These are phyloP conservation scores for Podaxis sp. DNA, from an alignment of 768 basidiomycete genomes.

Conservation along the genomic window DNA sequence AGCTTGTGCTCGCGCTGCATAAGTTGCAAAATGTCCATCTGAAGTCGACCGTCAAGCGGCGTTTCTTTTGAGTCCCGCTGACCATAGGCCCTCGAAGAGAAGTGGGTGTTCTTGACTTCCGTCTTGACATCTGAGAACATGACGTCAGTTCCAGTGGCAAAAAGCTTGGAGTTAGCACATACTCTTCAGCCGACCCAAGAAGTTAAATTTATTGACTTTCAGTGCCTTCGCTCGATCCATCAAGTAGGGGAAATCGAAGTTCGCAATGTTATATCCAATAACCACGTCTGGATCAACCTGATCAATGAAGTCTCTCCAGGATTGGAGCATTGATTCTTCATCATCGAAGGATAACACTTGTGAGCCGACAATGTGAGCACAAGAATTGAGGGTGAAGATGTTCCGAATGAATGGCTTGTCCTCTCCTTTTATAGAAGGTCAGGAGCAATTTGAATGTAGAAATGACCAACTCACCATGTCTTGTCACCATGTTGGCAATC, in stretches of 20 bases:
- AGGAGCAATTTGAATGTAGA: background rate
- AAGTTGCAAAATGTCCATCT: constrained; percentile 93
- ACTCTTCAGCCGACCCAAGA: constrained; percentile 78
- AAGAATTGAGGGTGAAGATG: constrained; percentile 92
- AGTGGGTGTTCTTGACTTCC: constrained; percentile 90
- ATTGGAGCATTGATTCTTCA: constrained; percentile 70
- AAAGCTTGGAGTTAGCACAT: constrained; percentile 14
- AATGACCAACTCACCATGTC: constrained; percentile 68
- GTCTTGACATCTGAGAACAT: constrained; percentile 61
- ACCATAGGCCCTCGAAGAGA: constrained; percentile 97
- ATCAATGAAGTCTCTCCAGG: constrained; percentile 90
- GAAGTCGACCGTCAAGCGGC: constrained; percentile 84
- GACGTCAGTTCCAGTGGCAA: constrained; percentile 1
- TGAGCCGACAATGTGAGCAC: constrained; percentile 95
- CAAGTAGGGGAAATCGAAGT: constrained; percentile 96
- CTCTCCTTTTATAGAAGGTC: constrained; percentile 58
- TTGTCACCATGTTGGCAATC: constrained; percentile 98
- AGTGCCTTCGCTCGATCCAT: constrained; percentile 88
- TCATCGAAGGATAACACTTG: constrained; percentile 85
- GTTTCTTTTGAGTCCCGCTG: constrained; percentile 97
- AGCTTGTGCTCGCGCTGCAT: constrained; percentile 99
- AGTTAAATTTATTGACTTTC: constrained; percentile 67
- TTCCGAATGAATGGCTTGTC: constrained; percentile 93
- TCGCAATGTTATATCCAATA: constrained; percentile 93
- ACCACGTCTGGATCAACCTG: constrained; percentile 93